Evolutionary conservation across 768 basidiomycete species (phyloP), one percentile per base, ranked within the genome.

Genomic region (Lentinula boryana): DNA sequence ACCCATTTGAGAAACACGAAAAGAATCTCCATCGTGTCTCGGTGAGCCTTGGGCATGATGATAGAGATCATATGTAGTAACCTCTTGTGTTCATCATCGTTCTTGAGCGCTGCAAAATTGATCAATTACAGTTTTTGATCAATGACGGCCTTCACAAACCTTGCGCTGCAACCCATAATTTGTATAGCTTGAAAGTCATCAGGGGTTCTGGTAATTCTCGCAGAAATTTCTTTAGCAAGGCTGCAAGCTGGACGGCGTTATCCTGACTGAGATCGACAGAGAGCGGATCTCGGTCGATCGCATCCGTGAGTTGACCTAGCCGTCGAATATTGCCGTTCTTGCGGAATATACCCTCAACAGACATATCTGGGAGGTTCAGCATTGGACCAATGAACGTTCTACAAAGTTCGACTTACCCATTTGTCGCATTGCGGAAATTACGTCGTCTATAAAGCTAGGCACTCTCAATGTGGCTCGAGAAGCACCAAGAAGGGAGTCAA

Each of bases 1-100:
- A 99, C 97, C 97, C 97, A 99, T 75, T 98, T 97, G 65, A 99
- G 81, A 78, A 99, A 99, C 33, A 97, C 95, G 70, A 97, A 98
- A 55, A 99, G 78, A 55, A 97, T 93, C 74, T 99, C 97, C 85
- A 97, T 86, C 18, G 96, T 98, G 74, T 99, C 97, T 64, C 97
- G 88, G 72, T 99, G 93, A 63, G 85, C 84, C 75, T 93, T 94
- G 36, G 97, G 97, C 68, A 99, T 76, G 7, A 98, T 78, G 60
- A 95, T 77, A 44, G 89, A 88, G 15, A 95, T 78, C 65, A 96
- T 81, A 71, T 98, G 95, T 31, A 98, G 80, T 68, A 89, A 83
- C 56, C 91, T 87, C 66, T 82, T 84, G 50, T 94, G 86, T 52
- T 98, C 94, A 40, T 82, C 82, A 31, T 89, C 87, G 43, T 80